These are phyloP conservation scores for Cytospora paraplurivora DNA, from an alignment of 2,329 filamentous ascomycete species.

Conservation along the genomic window DNA sequence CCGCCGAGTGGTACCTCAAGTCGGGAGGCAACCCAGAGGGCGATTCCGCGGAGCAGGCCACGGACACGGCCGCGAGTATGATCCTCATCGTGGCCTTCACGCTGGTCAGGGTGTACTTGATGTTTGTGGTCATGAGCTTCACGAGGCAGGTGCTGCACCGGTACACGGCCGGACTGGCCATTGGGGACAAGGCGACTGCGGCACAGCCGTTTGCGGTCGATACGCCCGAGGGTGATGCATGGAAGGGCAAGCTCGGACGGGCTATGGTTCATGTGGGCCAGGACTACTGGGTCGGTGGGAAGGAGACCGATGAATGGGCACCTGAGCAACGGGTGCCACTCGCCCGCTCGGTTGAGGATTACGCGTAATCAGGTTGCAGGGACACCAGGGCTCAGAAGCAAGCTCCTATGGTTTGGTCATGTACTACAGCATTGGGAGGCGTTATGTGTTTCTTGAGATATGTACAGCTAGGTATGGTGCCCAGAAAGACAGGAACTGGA, in stretches of 20 bases:
- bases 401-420: not conserved
- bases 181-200: constrained; percentile 28
- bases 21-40: constrained; percentile 31
- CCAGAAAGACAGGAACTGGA: not conserved
- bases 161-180: constrained; percentile 54
- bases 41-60: constrained; percentile 41
- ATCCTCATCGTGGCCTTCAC: constrained; percentile 74
- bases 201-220: constrained; percentile 65
- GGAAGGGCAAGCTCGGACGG: constrained; percentile 77
- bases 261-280: constrained; percentile 73
- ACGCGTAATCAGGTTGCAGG: not conserved
- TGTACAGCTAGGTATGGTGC: constrained; percentile 1
- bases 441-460: not conserved
- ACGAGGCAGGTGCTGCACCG: constrained; percentile 75
- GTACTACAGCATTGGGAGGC: constrained; percentile 18
- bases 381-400: not conserved
- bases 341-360: not conserved
- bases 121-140: constrained; percentile 80
- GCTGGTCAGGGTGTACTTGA: constrained; percentile 78
- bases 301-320: constrained; percentile 69
- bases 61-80: constrained; percentile 73
- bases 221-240: constrained; percentile 75
- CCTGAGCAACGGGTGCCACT: constrained; percentile 47
- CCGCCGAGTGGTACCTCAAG: constrained; percentile 81
- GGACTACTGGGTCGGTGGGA: constrained; percentile 74